Base-by-base conservation (phyloP, 495 filamentous ascomycete genomes). In the Aspergillus taichungensis region DNA sequence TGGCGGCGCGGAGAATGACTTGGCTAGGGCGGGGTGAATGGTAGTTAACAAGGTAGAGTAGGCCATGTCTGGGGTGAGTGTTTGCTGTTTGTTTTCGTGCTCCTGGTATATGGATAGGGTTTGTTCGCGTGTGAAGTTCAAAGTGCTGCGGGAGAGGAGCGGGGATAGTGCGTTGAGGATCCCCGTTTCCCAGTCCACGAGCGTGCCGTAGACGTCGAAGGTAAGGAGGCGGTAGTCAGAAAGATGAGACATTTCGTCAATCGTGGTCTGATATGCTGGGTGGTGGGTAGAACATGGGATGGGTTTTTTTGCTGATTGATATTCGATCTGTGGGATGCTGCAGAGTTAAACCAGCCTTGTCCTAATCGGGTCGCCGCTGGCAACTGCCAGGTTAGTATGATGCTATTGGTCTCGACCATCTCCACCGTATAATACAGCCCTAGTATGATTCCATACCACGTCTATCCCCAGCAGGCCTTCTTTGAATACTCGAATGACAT, bases 201-300 rank as follows among this genome's bases (percentile, higher is more conserved):
- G 74, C 0, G 87, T 94, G 59, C 86, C 84, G 61, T 87, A 91
- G 70, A 85, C 78, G 61, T 94, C 86, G 67, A 94, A 92, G 56
- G 66, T 69, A 30, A 88, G 77, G 43, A 80, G 57, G 5, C 55
- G 61, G 60, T 66, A 77, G 47, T 63, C 45, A 12, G 59, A 60
- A 13, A 77, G 62, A 13, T 39, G 40, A 12, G 61, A 49, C 64
- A 67, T 69, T 24, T 24, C 4, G 18, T 24, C 4, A 2, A 4
- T 24, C 4, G 4, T 2, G 4, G 18, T 24, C 4, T 24, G 18
- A 4, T 24, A 24, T 24, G 18, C 4, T 24, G 18, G 18, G 18
- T 24, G 18, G 18, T 24, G 18, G 18, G 4, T 24, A 24, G 18
- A 4, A 24, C 4, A 1, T 24, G 18, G 18, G 18, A 24, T 24